A percentile compares a stretch with the other conserved stretches of the same genome.
Conservation (phyloP, 1,284 basidiomycete species). For the Afroboletus lepidellus region DNA sequence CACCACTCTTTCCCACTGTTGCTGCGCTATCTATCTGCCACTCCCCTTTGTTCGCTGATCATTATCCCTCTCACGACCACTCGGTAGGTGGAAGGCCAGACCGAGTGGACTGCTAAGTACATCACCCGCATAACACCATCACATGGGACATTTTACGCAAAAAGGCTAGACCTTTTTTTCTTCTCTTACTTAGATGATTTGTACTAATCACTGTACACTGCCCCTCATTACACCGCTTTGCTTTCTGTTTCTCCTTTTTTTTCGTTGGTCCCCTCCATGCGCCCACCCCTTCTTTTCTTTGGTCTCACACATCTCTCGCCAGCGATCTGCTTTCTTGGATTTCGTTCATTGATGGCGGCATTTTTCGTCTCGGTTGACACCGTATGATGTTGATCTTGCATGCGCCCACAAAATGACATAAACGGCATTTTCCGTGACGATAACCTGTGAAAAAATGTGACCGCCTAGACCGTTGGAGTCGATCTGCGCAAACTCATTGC, state of each 20-base stretch:
- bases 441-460: not conserved
- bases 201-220: conserved; percentile 14
- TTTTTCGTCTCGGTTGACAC: not conserved
- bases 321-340: conserved; percentile 4
- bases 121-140: not conserved
- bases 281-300: not conserved
- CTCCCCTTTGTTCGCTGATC: not conserved
- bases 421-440: not conserved
- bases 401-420: not conserved
- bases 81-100: not conserved
- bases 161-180: not conserved
- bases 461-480: no score
- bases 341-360: not conserved
- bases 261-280: not conserved
- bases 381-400: not conserved
- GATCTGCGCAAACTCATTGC: no score
- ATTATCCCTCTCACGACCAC: conserved; percentile 1
- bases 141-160: conserved; percentile 4
- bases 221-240: not conserved
- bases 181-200: conserved; percentile 8
- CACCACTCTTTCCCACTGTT: not conserved
- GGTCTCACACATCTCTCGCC: not conserved
- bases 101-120: not conserved
- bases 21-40: conserved; percentile 20
- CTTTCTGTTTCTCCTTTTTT: not conserved